Evolutionary conservation across 1,284 basidiomycete species (phyloP).

Genomic region (Papiliotrema flavescens): DNA sequence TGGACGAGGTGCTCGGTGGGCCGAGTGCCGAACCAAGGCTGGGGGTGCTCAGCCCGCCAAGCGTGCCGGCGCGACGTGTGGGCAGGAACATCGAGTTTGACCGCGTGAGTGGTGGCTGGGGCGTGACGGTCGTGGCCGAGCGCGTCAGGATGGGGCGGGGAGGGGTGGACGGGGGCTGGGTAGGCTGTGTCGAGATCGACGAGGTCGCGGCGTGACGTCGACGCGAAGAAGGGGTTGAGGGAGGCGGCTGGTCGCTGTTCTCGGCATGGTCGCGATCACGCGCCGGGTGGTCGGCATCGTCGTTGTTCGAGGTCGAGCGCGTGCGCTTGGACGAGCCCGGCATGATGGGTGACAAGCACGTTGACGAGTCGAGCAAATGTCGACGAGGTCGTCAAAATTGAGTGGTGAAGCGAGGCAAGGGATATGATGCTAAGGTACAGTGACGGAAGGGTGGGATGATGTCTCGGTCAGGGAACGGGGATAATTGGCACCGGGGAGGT

Average conservation of each 20-base stretch:
- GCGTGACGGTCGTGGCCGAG: slow-evolving; percentile 12
- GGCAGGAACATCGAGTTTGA: slow-evolving; percentile 24
- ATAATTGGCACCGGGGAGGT: too few relatives aligned
- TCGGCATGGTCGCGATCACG: too few relatives aligned
- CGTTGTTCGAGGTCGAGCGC: slow-evolving; percentile 12
- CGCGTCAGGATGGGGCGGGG: slow-evolving; percentile 18
- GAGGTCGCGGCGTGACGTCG: slow-evolving; percentile 6
- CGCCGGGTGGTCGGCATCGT: too few relatives aligned
- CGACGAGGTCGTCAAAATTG: too few relatives aligned
- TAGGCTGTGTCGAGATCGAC: not conserved
- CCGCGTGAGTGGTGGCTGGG: slow-evolving; percentile 16
- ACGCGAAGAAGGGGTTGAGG: slow-evolving; percentile 4
- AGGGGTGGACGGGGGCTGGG: slow-evolving; percentile 1
- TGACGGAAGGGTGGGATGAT: too few relatives aligned
- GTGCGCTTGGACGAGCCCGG: slow-evolving; percentile 18
- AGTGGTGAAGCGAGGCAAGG: too few relatives aligned
- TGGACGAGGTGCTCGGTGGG: slow-evolving; percentile 1
- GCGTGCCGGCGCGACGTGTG: slow-evolving; percentile 16
- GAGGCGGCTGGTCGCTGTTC: not conserved
- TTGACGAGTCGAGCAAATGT: too few relatives aligned
- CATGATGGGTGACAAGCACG: too few relatives aligned
- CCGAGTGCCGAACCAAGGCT: slow-evolving; percentile 7
- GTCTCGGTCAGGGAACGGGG: too few relatives aligned
- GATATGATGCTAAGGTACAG: too few relatives aligned
- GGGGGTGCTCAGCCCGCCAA: not conserved